Base-by-base conservation (phyloP, 352 stramenopile species). In the Globisporangium nagaii region DNA sequence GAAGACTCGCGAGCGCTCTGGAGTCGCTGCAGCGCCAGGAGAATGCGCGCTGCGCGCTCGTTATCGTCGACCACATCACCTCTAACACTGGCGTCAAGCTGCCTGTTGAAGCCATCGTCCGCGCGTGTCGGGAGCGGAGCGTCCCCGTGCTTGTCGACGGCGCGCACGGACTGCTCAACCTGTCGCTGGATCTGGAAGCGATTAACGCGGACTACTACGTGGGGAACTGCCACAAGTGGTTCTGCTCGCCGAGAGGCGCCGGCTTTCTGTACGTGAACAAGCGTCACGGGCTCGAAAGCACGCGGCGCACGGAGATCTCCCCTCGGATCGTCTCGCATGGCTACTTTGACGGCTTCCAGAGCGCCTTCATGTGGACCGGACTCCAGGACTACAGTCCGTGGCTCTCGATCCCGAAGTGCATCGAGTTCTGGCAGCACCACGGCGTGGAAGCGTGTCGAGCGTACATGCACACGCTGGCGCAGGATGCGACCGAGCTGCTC, bases 151-250 rank as follows among this genome's bases (percentile, higher is more conserved):
- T 95, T 1, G 77, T 98, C 4, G 95, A 98, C 65, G 95, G 90
- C 49, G 95, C 95, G 0, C 93, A 98, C 63, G 85, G 74, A 24
- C 70, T 97, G 40, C 63, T 97, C 17, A 92, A 96, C 30, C 39
- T 96, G 22, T 30, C 65, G 8, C 68, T 97, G 28, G 52, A 95
- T 62, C 52, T 97, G 2, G 60, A 73, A 1, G 66, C 53, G 0
- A 55, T 93, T n/a, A 53, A 60, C 13, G 83, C 93, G 22, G 91
- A 98, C 63, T 96, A 96, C 60, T 98, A 98, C 66, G 71, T 93
- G 2, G 83, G 83, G 28, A 98, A 98, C 70, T 96, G 86, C 63
- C 95, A 98, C 73, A 98, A 98, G 62, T 98, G 93, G 92, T 90
- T 98, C 34, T 93, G 85, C 25, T 88, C 89, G 15, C 79, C 91